Evolutionary conservation across 495 filamentous ascomycete species (phyloP), one percentile per base, ranked within the genome.

Genomic region (Cladorrhinum samala): DNA sequence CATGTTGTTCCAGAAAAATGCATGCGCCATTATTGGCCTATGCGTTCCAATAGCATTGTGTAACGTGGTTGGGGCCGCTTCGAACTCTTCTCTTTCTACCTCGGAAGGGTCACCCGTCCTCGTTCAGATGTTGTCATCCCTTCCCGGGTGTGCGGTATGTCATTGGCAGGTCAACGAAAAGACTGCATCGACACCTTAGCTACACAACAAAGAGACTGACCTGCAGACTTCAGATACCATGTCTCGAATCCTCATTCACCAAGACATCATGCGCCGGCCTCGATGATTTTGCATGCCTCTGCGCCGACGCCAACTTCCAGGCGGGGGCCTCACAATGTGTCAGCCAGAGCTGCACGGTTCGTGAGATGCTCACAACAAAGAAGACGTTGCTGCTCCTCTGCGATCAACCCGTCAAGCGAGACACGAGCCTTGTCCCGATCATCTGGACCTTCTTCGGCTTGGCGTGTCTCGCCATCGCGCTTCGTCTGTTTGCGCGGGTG

Each of bases 401-500:
- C 39, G 48, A 46, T 6, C 39, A 44, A 16, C 30, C 25, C 1
- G 3, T 24, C 4, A 24, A 39, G 13, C 38, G 11, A 20, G 50
- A 65, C 43, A 14, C 20, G 11, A 50, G 36, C 20, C 23, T 66
- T 17, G 37, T 60, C 2, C 54, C 61, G 1, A 14, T 57, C 6
- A 55, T 60, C 14, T 39, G 45, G 9, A 47, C 57, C 2, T 68
- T 68, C 24, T 20, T 66, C 38, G 52, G 48, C 14, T 43, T 68
- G 2, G 57, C 65, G 3, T 27, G 51, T 16, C 8, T 65, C 2
- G 61, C 61, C 17, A 61, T 68, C 9, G 16, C 42, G 3, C 41
- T 67, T 18, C 63, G 66, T 5, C n/a, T 68, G 11, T 7, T 60
- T 6, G 59, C 66, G 7, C 61, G 66, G 1, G 6, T 68, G 14